Base-by-base conservation (phyloP, 2,329 filamentous ascomycete species). In the Orbilia javanica region DNA sequence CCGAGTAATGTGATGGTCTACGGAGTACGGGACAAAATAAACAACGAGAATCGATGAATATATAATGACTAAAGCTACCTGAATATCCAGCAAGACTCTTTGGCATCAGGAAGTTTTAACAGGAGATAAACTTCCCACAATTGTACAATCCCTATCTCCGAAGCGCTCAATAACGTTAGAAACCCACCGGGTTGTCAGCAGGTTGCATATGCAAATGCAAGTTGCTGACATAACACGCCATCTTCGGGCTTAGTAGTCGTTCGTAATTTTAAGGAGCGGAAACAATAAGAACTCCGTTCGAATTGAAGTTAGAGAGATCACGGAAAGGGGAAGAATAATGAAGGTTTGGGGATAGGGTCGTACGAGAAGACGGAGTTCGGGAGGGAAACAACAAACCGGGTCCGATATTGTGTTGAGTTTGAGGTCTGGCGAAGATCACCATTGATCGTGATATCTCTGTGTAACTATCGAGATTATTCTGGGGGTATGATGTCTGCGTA, bases 201-300 rank as follows among this genome's bases (percentile, higher is more conserved):
- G 15, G 3, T 20, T 44, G 42, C 42, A 44, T 44, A 18, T 67
- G 62, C 69, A 73, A 57, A 66, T 73, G 34, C 70, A 74, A 27
- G 15, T 39, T 60, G 42, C 1, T 66, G 69, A 50, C 55, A 48
- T 65, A 22, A 25, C 52, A 55, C 63, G 52, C 52, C 60, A 64
- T 36, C 3, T 22, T 42, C n/a, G 15, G 13, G 18, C 4, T 34
- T 34, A 4, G 39, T 4, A 7, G 7, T 20, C 5, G 18, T 6
- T 20, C 4, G 8, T 15, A 53, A 20, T 46, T 11, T 18, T 22
- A 42, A 44, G 39, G 20, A 31, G 13, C 60, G 25, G 60, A 29
- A 13, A 31, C n/a, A 20, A 42, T 60, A 39, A 42, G 10, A 10
- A 3, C 6, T 42, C 55, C 55, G 34, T 13, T 39, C 3, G 29